These are phyloP conservation scores for Verticillium longisporum DNA, from an alignment of 2,329 filamentous ascomycete genomes.

Conservation along the genomic window DNA sequence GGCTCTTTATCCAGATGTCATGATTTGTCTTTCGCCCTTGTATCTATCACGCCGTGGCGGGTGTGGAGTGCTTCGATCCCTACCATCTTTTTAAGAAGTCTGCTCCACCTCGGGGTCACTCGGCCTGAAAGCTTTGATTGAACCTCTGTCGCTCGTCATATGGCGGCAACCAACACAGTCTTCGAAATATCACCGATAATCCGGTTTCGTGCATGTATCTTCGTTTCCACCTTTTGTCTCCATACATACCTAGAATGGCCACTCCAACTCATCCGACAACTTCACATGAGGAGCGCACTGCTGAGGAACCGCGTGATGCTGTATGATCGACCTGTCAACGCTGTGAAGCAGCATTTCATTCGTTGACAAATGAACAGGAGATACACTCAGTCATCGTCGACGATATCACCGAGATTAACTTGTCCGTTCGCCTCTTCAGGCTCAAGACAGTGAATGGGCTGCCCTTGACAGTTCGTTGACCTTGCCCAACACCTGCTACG, in stretches of 20 bases:
- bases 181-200: no score
- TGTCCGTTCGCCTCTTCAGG: conserved; percentile 59
- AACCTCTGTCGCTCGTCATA: no score
- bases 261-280: conserved; percentile 9
- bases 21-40: no score
- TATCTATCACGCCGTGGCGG: no score
- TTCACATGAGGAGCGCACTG: conserved; percentile 64
- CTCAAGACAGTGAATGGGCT: conserved; percentile 31
- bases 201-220: no score
- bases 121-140: no score
- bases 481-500: neutral
- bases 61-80: no score
- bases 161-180: no score
- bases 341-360: neutral
- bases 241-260: neutral
- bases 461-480: neutral
- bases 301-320: conserved; percentile 62
- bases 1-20: no score
- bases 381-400: conserved; percentile 52
- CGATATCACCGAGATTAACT: conserved; percentile 58
- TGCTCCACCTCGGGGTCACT: no score
- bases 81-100: no score
- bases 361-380: conserved; percentile 31
- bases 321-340: conserved; percentile 20
- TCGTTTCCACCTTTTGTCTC: neutral